Base-by-base conservation (phyloP, 2,329 filamentous ascomycete genomes). In the Diaporthe velutina region DNA sequence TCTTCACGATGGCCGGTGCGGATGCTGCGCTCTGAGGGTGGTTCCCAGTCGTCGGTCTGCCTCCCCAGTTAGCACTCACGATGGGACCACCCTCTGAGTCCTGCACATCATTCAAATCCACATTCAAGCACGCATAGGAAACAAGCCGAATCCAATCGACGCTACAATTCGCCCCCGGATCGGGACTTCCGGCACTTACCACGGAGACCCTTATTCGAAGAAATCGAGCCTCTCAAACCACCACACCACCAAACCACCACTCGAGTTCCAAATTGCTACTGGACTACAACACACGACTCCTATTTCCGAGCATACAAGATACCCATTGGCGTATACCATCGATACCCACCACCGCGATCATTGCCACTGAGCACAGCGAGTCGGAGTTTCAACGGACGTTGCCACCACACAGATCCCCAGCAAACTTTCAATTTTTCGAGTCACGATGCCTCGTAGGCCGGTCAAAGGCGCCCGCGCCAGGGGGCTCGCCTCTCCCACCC, bases 51-150 rank as follows among this genome's bases (percentile, higher is more conserved):
- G 83, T 82, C 81, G 81, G 81, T 50, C 73, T 74, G 73, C 73
- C 73, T 70, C 54, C n/a, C 79, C 77, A 74, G 75, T 71, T 72
- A 81, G 80, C 80, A 80, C 83, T 86, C 84, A 84, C 85, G 82
- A 90, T 90, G 89, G 88, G 85, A 88, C 87, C 88, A 88, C 87
- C 87, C 86, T 89, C 87, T 81, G 82, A 83, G 84, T 84, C 82
- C 80, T 81, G 83, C 79, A 81, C 2, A 61, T 60, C 45, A 72
- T 40, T 82, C 48, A 5, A 35, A 10, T 13, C 74, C 73, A 80
- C 75, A 76, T 76, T 76, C 74, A 77, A 66, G 28, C 76, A 74
- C 79, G 77, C 76, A 66, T 71, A 68, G 48, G 58, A 68, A 68
- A 52, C 7, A 68, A 25, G 50, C 57, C 50, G 48, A 71, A 70